Conservation (phyloP, 2,329 filamentous ascomycete species). For the Fusarium hainanense region DNA sequence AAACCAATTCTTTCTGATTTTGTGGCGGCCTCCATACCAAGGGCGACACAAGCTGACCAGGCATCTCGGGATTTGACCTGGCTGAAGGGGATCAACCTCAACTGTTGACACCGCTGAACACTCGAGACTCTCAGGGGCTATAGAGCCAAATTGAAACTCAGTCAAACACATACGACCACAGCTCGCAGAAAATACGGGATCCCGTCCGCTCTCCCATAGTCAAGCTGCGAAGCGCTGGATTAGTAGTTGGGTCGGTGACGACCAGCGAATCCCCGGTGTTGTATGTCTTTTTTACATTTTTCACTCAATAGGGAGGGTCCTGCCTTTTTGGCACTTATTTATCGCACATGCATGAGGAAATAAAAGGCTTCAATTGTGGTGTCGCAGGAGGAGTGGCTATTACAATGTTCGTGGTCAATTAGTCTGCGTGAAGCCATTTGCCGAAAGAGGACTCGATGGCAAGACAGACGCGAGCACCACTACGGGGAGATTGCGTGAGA, state of each 20-base stretch:
- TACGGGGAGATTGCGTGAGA: no score
- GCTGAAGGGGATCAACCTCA: no score
- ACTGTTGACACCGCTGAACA: no score
- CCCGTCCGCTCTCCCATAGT: slow-evolving; percentile 23
- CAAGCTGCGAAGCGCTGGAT: slow-evolving; percentile 20
- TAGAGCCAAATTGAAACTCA: accelerated
- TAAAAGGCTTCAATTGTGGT: no score
- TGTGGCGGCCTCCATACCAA: no score
- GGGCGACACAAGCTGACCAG: no score
- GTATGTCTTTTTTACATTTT: slow-evolving; percentile 3
- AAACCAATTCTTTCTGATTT: no score
- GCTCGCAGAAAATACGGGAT: slow-evolving; percentile 20
- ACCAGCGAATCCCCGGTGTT: slow-evolving; percentile 27
- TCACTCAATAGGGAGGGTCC: no score
- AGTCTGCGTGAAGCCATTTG: background rate
- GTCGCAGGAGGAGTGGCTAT: background rate
- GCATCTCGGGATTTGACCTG: no score
- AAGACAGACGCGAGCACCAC: background rate
- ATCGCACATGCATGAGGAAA: background rate
- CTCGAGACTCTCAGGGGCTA: accelerated
- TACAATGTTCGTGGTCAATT: no score
- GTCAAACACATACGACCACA: slow-evolving; percentile 1
- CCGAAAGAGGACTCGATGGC: background rate
- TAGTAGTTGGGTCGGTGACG: slow-evolving; percentile 26
- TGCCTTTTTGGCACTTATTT: background rate